phyloP scores from a whole-genome alignment of 768 basidiomycete species.

The Tricholoma sp. region DNA sequence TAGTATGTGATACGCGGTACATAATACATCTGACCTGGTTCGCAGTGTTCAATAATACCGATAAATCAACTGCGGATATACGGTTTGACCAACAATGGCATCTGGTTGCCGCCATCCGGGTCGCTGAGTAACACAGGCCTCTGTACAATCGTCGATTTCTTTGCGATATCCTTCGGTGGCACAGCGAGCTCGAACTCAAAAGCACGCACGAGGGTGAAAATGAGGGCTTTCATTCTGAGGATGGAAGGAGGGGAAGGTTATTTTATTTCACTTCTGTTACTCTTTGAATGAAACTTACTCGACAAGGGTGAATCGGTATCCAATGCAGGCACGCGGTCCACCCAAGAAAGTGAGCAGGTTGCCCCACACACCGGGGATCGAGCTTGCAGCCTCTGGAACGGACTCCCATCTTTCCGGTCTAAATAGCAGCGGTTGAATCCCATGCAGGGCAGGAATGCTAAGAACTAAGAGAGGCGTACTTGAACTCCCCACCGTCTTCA shows the following conservation, averaged over 20 bases:
- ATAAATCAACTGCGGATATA: conserved; percentile 4
- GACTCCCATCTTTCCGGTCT: conserved; percentile 67
- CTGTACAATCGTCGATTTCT: conserved; percentile 35
- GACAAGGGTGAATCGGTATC: conserved; percentile 56
- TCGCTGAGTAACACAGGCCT: conserved; percentile 39
- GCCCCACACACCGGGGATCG: conserved; percentile 57
- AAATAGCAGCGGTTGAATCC: conserved; percentile 16
- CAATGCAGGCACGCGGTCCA: conserved; percentile 63
- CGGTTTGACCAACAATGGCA: conserved; percentile 38
- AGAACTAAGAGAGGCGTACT: conserved; percentile 26
- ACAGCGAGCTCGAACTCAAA: conserved; percentile 55
- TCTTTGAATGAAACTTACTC: conserved; percentile 30
- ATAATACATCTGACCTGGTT: not conserved
- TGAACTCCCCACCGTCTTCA: conserved; percentile 56
- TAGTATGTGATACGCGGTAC: not conserved
- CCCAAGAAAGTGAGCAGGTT: conserved; percentile 59
- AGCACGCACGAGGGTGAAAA: conserved; percentile 47
- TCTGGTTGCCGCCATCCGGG: conserved; percentile 32
- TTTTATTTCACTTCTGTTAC: not conserved
- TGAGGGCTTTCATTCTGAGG: conserved; percentile 29
- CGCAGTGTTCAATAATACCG: not conserved
- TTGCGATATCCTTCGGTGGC: conserved; percentile 35
- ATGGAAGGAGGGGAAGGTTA: not conserved
- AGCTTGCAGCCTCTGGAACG: conserved; percentile 36
- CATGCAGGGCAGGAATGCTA: too few relatives aligned